A percentile compares a stretch with the other conserved stretches of the same genome.
Evolutionary conservation across 2,329 filamentous ascomycete genomes (phyloP).

Genomic region (Rutstroemia sp.): DNA sequence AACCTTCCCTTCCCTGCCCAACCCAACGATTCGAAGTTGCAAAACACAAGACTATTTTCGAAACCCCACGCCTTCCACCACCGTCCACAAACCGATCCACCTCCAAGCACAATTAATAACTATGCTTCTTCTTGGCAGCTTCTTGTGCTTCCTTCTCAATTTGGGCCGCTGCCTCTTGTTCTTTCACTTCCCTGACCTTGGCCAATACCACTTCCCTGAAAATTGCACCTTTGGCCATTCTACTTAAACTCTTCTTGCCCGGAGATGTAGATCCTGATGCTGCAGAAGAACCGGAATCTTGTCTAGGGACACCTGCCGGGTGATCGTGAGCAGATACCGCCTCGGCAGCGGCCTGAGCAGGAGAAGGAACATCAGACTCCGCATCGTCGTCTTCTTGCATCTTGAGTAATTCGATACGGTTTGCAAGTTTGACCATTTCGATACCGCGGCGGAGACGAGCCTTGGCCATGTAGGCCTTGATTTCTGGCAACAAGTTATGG

Average conservation of each 20-base stretch:
- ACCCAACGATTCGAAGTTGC: not conserved
- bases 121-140: slow-evolving; percentile 23
- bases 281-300: slow-evolving; percentile 9
- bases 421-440: slow-evolving; percentile 90
- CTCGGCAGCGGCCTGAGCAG: slow-evolving; percentile 46
- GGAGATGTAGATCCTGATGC: slow-evolving; percentile 11
- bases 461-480: slow-evolving; percentile 87
- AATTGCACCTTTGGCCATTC: slow-evolving; percentile 59
- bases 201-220: slow-evolving; percentile 92
- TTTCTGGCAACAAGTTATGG: slow-evolving; percentile 95
- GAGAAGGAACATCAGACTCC: slow-evolving; percentile 55
- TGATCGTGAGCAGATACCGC: slow-evolving; percentile 49
- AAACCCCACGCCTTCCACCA: not conserved
- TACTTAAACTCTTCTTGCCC: slow-evolving; percentile 37
- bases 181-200: slow-evolving; percentile 88
- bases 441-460: slow-evolving; percentile 88
- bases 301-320: slow-evolving; percentile 15
- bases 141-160: slow-evolving; percentile 37
- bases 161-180: slow-evolving; percentile 68
- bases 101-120: not conserved
- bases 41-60: not conserved
- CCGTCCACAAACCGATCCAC: no score
- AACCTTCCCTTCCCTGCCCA: not conserved
- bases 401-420: slow-evolving; percentile 90
- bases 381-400: slow-evolving; percentile 86